Base-by-base conservation (phyloP, 805 yeast genomes). In the Candida glaebosa region DNA sequence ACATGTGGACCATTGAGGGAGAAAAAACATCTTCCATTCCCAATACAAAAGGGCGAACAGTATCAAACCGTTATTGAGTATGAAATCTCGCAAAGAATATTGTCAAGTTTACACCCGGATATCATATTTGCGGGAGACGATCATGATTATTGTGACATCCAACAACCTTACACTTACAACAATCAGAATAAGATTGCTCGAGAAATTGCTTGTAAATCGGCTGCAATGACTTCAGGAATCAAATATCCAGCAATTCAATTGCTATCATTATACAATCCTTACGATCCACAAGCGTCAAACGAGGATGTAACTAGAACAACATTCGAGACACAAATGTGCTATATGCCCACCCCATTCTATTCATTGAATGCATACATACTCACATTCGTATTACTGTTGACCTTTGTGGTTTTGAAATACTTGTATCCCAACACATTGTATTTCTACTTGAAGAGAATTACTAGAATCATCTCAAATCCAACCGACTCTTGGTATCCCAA, bases 221-320 rank as follows among this genome's bases (percentile, higher is more conserved):
- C 84, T 39, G 84, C 96, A 10, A 86, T 93, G 95, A 90, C 96
- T 17, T 86, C 87, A 81, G 98, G 98, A 0, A 81, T 93, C 20
- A 63, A 70, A 39, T 69, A 71, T 40, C 99, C 99, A 0, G 98
- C 96, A 0, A 76, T 89, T 34, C 96, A 93, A 57, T 60, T 93
- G 38, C 61, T 93, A 4, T 79, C 96, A 0, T 68, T 93, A 33
- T 60, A 73, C 53, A 74, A 76, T 48, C 79, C 81, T 5, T 38
- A 50, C 18, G 58, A 54, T 32, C 42, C 50, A 2, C 24, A 18
- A 5, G 16, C 38, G 7, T 22, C 31, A 9, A 28, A 28, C 15
- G 20, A 14, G 5, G 32, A 16, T 24, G 18, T 17, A 16, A 15
- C 16, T 3, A 34, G 38, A 34, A 34, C 39, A 10, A 60, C 69